Percentiles rank a stretch among this genome's conserved stretches.
These are phyloP conservation scores for Schizonepeta tenuifolia DNA, from an alignment of 257 asterid genomes.

Conservation along the genomic window DNA sequence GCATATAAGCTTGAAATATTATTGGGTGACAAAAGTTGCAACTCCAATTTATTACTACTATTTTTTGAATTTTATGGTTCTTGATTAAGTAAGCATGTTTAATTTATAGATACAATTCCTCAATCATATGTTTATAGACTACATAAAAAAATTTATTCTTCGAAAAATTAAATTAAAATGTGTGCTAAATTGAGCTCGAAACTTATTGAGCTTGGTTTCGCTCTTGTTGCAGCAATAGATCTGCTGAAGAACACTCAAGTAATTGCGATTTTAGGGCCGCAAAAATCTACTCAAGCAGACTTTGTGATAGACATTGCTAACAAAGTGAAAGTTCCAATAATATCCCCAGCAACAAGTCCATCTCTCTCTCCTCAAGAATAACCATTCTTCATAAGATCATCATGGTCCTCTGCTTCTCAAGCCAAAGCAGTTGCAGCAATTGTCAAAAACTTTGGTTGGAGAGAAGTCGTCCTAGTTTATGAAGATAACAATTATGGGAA, in stretches of 20 bases:
- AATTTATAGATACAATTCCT: too few species aligned
- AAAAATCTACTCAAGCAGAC: slow-evolving; percentile 44
- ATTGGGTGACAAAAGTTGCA: too few species aligned
- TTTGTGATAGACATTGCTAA: slow-evolving; percentile 51
- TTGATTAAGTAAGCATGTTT: too few species aligned
- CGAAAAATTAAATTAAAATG: too few species aligned
- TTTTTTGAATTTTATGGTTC: too few species aligned
- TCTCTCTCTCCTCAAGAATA: slow-evolving; percentile 49
- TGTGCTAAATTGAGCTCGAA: too few species aligned
- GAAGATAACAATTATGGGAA: slow-evolving; percentile 45
- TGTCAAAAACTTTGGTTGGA: slow-evolving; percentile 47
- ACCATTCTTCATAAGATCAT: slow-evolving; percentile 50
- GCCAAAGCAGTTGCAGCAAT: slow-evolving; percentile 51
- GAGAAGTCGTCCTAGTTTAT: slow-evolving; percentile 45
- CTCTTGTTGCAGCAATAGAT: slow-evolving; percentile 45
- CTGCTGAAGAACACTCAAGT: slow-evolving; percentile 48
- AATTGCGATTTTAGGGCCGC: slow-evolving; percentile 58
- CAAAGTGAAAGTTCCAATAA: slow-evolving; percentile 48
- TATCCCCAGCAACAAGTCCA: slow-evolving; percentile 57
- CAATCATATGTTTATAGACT: too few species aligned
- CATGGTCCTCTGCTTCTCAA: slow-evolving; percentile 48
- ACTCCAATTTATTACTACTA: too few species aligned
- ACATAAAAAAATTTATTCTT: too few species aligned
- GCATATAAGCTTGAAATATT: too few species aligned
- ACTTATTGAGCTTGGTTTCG: background rate